Base-by-base conservation (phyloP, 1,139 yeast genomes). In the Taiozyma onychis region DNA sequence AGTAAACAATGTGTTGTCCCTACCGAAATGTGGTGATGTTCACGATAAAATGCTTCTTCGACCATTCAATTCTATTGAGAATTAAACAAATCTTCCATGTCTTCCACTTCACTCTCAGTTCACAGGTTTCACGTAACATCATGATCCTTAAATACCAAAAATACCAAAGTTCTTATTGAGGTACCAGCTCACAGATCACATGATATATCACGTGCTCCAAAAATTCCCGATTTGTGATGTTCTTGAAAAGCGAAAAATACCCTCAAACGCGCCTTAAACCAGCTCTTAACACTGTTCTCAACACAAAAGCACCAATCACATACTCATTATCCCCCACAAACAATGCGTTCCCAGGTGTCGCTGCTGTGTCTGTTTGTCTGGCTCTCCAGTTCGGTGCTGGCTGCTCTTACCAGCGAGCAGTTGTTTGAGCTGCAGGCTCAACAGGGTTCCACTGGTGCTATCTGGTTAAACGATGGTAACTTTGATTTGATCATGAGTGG, bases 401-500 rank as follows among this genome's bases (percentile, higher is more conserved):
- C 51, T 39, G 50, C 57, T 7, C 24, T 56, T 7, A 18, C 50
- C 10, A 46, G 56, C 3, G 52, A 49, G 3, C 48, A 55, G 7
- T 48, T 59, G 14, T 41, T 22, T 7, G 14, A 35, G 14, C 37
- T 53, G 16, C 45, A 34, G n/a, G 30, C 44, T 6, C 46, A 48
- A 14, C 50, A 56, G 24, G 53, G 53, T 10, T 44, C 49, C 2
- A 48, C 45, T 11, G 57, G 56, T 2, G 51, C 57, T 6, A 53
- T 61, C 18, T 45, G 51, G 2, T 26, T 61, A 11, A 47, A 51
- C 18, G 67, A 68, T 13, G 59, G 51, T 8, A 68, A 71, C 50
- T 66, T 73, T 45, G 54, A 52, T 21, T 8, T 41, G 6, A 35
- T 69, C 3, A 49, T 65, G 24, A 50, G 49, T 13, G 76, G 77